Evolutionary conservation across 176 grass and related monocot species (phyloP), one percentile per base, ranked within the genome.

Genomic region (Tillandsia leiboldiana): DNA sequence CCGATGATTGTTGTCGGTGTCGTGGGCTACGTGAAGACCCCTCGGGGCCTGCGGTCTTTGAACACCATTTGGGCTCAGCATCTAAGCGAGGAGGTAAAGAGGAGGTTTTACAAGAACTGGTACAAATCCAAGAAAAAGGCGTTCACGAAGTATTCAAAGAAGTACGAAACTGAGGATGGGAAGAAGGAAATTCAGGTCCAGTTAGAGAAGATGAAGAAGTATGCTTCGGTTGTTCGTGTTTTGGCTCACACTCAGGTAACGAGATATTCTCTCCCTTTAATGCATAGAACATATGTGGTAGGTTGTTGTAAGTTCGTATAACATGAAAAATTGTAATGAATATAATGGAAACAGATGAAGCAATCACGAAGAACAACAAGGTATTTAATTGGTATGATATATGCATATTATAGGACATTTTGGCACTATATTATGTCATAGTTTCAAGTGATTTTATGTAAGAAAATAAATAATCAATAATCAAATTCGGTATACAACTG

Each of bases 61-160:
- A 96, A 89, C 72, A 84, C 88, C 50, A 83, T 96, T 12, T 91
- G 92, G 92, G 92, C 88, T 56, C 92, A 96, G 81, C 92, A 96
- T 86, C 85, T 96, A 10, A 96, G 92, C 49, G 92, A 96, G 65
- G 92, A 96, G 20, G 66, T 96, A 2, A 88, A 78, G 68, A 82
- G 88, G 48, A 82, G 92, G 63, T 96, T 96, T 77, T 96, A 96
- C 83, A 96, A 96, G 75, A 91, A 91, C 78, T 96, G 92, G 92
- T 96, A 78, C 75, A 96, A 96, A 66, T 91, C 87, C 80, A 91
- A 96, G 85, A 96, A 96, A 81, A 90, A 83, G 67, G 92, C 92
- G 18, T 96, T 96, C 65, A 81, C 84, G 4, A 96, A 80, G 80
- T 96, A 96, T 73, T 84, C 85, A 10, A 85, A 88, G 50, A 96